These are phyloP conservation scores for Arabidopsis arenosa DNA, from an alignment of 345 rosid species.

Conservation along the genomic window DNA sequence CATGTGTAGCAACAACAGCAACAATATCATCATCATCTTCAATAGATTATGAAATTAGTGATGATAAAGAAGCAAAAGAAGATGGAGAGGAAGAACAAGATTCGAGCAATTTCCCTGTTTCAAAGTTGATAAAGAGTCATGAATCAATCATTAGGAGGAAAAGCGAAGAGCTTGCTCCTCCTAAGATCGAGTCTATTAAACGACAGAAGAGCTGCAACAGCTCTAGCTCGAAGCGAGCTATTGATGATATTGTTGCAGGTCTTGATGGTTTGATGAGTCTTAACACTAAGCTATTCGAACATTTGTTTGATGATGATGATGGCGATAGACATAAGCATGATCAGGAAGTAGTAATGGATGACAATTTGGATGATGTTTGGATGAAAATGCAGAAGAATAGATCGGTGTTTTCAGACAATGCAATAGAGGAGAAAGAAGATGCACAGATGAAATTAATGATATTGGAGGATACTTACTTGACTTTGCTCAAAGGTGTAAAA, in stretches of 20 bases:
- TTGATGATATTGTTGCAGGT: conserved; percentile 52
- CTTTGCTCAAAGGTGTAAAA: conserved; percentile 47
- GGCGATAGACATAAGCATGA: background rate
- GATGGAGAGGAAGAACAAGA: conserved; percentile 38
- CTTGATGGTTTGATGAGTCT: conserved; percentile 50
- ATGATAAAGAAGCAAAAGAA: conserved; percentile 8
- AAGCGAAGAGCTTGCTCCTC: conserved; percentile 48
- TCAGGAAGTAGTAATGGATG: conserved; percentile 20
- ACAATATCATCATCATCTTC: conserved; percentile 24
- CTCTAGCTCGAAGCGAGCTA: conserved; percentile 41
- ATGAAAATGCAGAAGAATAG: conserved; percentile 43
- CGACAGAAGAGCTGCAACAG: conserved; percentile 45
- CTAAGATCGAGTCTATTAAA: conserved; percentile 23
- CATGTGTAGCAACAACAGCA: conserved; percentile 18
- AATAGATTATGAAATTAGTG: conserved; percentile 25
- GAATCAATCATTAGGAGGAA: conserved; percentile 64
- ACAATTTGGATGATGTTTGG: conserved; percentile 54
- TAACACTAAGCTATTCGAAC: conserved; percentile 42
- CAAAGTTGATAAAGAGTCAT: conserved; percentile 68
- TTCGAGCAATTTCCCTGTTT: conserved; percentile 45
- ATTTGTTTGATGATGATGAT: conserved; percentile 21
- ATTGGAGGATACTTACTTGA: conserved; percentile 50
- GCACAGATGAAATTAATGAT: conserved; percentile 40
- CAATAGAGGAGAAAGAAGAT: conserved; percentile 53
- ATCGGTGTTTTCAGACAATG: conserved; percentile 30